Evolutionary conservation across 208 protist species (phyloP).

Genomic region (Leishmania martiniquensis): DNA sequence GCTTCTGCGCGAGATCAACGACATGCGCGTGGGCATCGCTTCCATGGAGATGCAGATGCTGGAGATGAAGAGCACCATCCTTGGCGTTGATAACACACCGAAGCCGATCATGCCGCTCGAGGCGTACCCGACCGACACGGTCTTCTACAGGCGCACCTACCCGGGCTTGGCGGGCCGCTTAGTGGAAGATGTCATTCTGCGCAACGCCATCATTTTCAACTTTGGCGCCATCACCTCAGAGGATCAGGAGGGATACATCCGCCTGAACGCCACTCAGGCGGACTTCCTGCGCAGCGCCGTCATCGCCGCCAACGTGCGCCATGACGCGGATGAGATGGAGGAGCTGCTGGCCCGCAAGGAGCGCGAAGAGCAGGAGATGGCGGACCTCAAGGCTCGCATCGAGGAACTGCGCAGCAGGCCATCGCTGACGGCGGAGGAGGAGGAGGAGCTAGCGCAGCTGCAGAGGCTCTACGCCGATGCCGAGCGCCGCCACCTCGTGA

Average conservation of each 20-base stretch:
- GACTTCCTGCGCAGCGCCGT: conserved; percentile 42
- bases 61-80: conserved; percentile 59
- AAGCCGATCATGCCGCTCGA: conserved; percentile 49
- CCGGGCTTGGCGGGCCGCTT: conserved; percentile 46
- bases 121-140: conserved; percentile 41
- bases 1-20: conserved; percentile 75
- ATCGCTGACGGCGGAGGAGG: conserved; percentile 62
- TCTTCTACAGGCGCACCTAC: conserved; percentile 66
- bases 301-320: conserved; percentile 39
- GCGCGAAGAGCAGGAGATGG: conserved; percentile 65
- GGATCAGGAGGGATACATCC: conserved; percentile 62
- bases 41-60: conserved; percentile 59
- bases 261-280: conserved; percentile 44
- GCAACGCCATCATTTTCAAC: conserved; percentile 59
- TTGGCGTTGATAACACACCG: conserved; percentile 36
- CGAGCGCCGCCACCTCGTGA: conserved; percentile 58
- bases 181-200: conserved; percentile 68
- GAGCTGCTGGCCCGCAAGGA: conserved; percentile 47
- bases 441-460: conserved; percentile 77
- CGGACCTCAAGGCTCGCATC: conserved; percentile 55
- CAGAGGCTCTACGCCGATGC: conserved; percentile 49
- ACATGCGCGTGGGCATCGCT: conserved; percentile 67
- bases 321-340: conserved; percentile 74
- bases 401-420: conserved; percentile 50
- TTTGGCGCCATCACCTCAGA: conserved; percentile 51